These are phyloP conservation scores for Phytophthora brassicae DNA, from an alignment of 352 stramenopile genomes.

Conservation along the genomic window DNA sequence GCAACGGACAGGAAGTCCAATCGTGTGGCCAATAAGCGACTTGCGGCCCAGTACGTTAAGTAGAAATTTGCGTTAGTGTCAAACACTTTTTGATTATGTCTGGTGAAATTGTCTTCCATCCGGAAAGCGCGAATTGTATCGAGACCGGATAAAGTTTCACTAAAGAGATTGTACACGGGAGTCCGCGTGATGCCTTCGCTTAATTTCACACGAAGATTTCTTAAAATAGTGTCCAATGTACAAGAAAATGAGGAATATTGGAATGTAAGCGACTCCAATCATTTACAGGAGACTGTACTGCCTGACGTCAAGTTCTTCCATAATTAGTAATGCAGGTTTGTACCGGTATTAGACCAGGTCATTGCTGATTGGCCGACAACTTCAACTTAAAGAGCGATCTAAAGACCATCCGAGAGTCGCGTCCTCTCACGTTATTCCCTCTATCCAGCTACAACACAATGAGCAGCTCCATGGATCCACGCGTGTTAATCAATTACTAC, in stretches of 20 bases:
- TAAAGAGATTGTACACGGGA: constrained; percentile 92
- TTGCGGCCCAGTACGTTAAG: constrained; percentile 49
- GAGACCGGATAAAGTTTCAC: constrained; percentile 91
- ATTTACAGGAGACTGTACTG: too few species aligned
- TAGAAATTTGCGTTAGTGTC: constrained; percentile 49
- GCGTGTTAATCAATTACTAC: constrained; percentile 88
- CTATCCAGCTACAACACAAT: not conserved
- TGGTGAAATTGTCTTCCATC: constrained; percentile 37
- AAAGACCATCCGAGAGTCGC: constrained; percentile 20
- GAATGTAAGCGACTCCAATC: constrained; percentile 57
- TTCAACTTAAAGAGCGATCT: constrained; percentile 23
- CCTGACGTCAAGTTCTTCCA: too few species aligned
- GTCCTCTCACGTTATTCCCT: constrained; percentile 7
- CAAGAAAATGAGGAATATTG: constrained; percentile 55
- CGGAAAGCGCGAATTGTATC: constrained; percentile 84
- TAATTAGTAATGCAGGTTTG: too few species aligned
- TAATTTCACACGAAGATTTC: constrained; percentile 78
- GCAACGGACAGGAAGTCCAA: constrained; percentile 78
- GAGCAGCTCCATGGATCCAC: constrained; percentile 48
- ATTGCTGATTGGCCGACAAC: constrained; percentile 13
- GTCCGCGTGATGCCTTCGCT: constrained; percentile 86
- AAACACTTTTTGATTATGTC: constrained; percentile 43
- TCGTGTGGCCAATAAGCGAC: constrained; percentile 94
- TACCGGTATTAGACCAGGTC: too few species aligned
- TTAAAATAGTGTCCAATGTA: constrained; percentile 85